A percentile compares a stretch with the other conserved stretches of the same genome.
Evolutionary conservation across 2,329 filamentous ascomycete species (phyloP).

Genomic region (Diaporthe capsici): DNA sequence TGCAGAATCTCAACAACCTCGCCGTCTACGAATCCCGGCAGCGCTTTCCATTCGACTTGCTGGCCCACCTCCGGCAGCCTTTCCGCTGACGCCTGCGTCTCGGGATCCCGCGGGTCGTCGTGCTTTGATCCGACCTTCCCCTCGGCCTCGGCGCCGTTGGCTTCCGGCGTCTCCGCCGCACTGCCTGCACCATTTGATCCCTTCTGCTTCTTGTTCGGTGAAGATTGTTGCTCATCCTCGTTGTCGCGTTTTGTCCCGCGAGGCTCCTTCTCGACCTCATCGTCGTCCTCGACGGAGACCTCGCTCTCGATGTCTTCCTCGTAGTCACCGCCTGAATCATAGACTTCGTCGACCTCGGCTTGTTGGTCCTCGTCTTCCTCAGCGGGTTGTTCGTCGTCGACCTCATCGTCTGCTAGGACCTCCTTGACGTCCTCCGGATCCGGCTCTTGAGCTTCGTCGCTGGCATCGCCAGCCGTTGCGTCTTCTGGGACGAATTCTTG

Average conservation of each 20-base stretch:
- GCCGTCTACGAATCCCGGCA: slow-evolving; percentile 41
- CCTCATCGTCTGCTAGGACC: slow-evolving; percentile 8
- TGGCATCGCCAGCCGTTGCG: not conserved
- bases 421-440: slow-evolving; percentile 1
- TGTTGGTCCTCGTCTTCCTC: slow-evolving; percentile 6
- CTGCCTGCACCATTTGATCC: not conserved
- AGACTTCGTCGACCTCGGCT: not conserved
- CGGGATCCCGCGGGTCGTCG: slow-evolving; percentile 37
- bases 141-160: not conserved
- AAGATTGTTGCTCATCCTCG: not conserved
- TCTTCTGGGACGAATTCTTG: slow-evolving; percentile 16
- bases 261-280: not conserved
- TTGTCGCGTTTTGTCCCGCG: slow-evolving; percentile 12
- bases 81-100: slow-evolving; percentile 33
- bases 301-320: slow-evolving; percentile 17
- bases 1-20: slow-evolving; percentile 42
- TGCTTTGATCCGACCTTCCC: slow-evolving; percentile 43
- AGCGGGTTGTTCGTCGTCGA: not conserved
- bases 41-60: slow-evolving; percentile 41
- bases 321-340: not conserved
- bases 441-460: not conserved
- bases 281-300: slow-evolving; percentile 1
- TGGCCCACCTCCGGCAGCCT: slow-evolving; percentile 40
- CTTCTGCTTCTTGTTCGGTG: slow-evolving; percentile 22
- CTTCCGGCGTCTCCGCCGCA: not conserved